Conservation (phyloP, 257 asterid genomes). For the Salvia splendens region DNA sequence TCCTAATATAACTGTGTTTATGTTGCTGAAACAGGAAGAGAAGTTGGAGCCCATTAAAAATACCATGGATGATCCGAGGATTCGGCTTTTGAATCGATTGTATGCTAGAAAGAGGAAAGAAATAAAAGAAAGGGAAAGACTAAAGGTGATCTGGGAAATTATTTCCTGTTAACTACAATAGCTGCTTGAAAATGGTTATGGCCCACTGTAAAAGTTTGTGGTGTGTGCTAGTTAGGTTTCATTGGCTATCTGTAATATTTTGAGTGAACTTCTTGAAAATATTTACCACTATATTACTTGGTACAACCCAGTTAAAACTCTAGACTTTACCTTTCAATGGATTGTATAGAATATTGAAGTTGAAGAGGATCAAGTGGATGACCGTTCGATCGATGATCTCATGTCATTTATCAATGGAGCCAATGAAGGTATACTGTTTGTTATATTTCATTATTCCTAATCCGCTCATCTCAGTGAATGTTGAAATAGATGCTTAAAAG, state of each 20-base stretch:
- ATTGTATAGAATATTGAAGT: constrained; percentile 60
- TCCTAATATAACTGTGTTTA: constrained; percentile 24
- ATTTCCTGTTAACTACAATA: constrained; percentile 15
- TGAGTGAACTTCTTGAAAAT: constrained; percentile 23
- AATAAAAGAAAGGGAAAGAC: constrained; percentile 70
- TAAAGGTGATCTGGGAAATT: constrained; percentile 56
- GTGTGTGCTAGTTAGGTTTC: constrained; percentile 15
- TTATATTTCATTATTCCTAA: constrained; percentile 15
- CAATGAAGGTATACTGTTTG: constrained; percentile 55
- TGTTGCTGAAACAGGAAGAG: constrained; percentile 69
- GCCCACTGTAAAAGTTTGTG: constrained; percentile 15
- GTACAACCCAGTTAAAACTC: constrained; percentile 30
- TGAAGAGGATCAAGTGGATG: constrained; percentile 83
- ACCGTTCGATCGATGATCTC: constrained; percentile 94
- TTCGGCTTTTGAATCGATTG: constrained; percentile 80
- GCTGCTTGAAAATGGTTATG: constrained; percentile 24
- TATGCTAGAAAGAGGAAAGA: constrained; percentile 95
- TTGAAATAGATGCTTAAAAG: constrained; percentile 15
- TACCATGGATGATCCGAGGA: constrained; percentile 90
- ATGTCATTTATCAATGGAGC: constrained; percentile 83
- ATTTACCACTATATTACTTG: constrained; percentile 23
- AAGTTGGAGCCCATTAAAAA: constrained; percentile 93
- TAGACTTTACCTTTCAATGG: constrained; percentile 28
- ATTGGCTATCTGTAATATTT: constrained; percentile 3
- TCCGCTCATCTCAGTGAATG: constrained; percentile 12